Evolutionary conservation across 768 basidiomycete genomes (phyloP), one percentile per base, ranked within the genome.

Genomic region (Lentinula edodes): DNA sequence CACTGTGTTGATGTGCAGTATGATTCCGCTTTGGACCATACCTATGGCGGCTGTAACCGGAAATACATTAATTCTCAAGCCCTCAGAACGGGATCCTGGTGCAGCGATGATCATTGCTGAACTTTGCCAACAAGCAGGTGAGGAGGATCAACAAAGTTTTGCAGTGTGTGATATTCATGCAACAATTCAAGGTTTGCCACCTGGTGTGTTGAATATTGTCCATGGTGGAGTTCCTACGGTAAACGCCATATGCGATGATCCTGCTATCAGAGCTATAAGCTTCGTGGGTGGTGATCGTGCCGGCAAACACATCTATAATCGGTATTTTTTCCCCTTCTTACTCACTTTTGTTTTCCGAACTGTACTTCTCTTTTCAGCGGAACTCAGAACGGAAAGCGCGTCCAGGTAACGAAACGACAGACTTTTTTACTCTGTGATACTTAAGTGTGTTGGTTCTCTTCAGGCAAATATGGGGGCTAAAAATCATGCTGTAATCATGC

Each of bases 31-130:
- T 6, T 98, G 96, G 96, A 89, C 93, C 0, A 95, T 98, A 66
- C 90, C 90, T 48, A 87, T 94, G 83, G 91, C 94, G 16, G 78
- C 86, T 23, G 88, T 88, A 9, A 95, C 93, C 0, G 96, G 96
- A 36, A 99, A 99, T 68, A 94, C 96, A 0, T 81, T 99, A 45
- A 82, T 99, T 62, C 79, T 99, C 63, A 99, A 99, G 69, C 96
- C 96, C 18, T 95, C 92, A 1, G 96, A 99, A 72, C 87, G 96
- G 28, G 95, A 97, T 71, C 96, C 96, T 13, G 96, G 96, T 52
- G 96, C 97, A 13, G 89, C 94, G 6, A 95, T 97, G 90, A 96
- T 99, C 60, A 94, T 99, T 63, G 94, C 95, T 36, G 96, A 99
- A 74, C 82, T 98, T 3, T 94, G 92, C 69, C 86, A 92, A 73